These are phyloP conservation scores for Trypanosoma vivax DNA, from an alignment of 208 protist genomes.

Conservation along the genomic window DNA sequence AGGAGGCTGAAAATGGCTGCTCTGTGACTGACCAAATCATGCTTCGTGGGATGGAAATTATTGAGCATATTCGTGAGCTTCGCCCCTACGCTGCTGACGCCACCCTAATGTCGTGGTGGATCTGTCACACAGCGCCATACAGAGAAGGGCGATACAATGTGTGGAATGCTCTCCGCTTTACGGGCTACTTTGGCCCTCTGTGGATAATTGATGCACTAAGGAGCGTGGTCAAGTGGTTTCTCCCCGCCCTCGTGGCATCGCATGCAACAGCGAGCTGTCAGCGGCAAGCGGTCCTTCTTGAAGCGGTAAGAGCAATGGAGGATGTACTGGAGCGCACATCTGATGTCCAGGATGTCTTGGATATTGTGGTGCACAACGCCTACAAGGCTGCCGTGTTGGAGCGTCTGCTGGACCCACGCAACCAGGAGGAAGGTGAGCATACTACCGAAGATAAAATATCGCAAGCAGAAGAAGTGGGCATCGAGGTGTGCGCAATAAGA, in stretches of 20 bases:
- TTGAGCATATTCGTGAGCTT: slow-evolving; percentile 50
- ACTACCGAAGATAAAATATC: background rate
- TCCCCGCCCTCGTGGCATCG: slow-evolving; percentile 9
- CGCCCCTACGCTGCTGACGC: slow-evolving; percentile 66
- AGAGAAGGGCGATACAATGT: background rate
- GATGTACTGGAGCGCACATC: slow-evolving; percentile 25
- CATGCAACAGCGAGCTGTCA: slow-evolving; percentile 10
- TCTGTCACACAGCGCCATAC: slow-evolving; percentile 12
- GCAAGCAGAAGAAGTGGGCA: background rate
- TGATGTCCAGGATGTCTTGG: slow-evolving; percentile 38
- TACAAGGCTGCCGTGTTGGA: slow-evolving; percentile 70
- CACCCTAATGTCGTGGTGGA: slow-evolving; percentile 62
- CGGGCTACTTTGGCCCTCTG: background rate
- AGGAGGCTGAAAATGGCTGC: slow-evolving; percentile 56
- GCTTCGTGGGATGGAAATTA: slow-evolving; percentile 70
- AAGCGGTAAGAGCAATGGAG: slow-evolving; percentile 29
- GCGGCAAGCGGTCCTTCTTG: slow-evolving; percentile 19
- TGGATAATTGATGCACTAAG: slow-evolving; percentile 16
- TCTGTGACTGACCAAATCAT: slow-evolving; percentile 40
- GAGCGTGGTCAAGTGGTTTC: slow-evolving; percentile 2
- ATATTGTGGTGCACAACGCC: slow-evolving; percentile 59
- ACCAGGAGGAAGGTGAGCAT: slow-evolving; percentile 38
- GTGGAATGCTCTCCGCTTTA: background rate
- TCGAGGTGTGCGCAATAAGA: slow-evolving; percentile 14
- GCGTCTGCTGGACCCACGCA: slow-evolving; percentile 27